phyloP scores from a whole-genome alignment of 345 rosid species.

The Iberis pinnata region DNA sequence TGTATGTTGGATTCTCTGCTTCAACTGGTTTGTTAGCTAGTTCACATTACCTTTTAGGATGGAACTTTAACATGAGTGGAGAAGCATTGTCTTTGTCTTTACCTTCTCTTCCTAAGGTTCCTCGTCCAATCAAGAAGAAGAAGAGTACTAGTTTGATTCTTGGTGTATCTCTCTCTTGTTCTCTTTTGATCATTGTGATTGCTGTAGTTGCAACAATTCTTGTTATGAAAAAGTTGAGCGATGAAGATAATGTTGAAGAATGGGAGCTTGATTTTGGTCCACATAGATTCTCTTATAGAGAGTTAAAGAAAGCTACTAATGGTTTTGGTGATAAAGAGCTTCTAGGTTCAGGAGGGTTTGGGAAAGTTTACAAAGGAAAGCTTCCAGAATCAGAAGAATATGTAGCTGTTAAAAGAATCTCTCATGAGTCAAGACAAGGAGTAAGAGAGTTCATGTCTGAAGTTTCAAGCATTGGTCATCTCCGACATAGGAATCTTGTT shows the following conservation, averaged over 20 bases:
- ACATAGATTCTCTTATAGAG: slow-evolving; percentile 64
- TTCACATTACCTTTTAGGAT: slow-evolving; percentile 70
- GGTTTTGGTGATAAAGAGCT: slow-evolving; percentile 75
- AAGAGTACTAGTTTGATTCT: slow-evolving; percentile 29
- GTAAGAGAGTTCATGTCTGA: slow-evolving; percentile 74
- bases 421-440: slow-evolving; percentile 77
- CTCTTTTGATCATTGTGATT: slow-evolving; percentile 23
- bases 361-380: slow-evolving; percentile 75
- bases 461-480: slow-evolving; percentile 73
- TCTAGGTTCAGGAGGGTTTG: slow-evolving; percentile 82
- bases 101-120: slow-evolving; percentile 60
- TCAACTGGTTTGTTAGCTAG: slow-evolving; percentile 82
- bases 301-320: slow-evolving; percentile 69
- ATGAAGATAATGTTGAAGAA: slow-evolving; percentile 53
- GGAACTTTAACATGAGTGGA: slow-evolving; percentile 74
- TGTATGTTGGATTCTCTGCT: slow-evolving; percentile 87
- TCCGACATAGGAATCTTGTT: slow-evolving; percentile 84
- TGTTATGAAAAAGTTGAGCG: slow-evolving; percentile 37
- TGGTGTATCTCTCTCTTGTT: slow-evolving; percentile 36
- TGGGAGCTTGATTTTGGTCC: slow-evolving; percentile 90
- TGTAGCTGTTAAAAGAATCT: slow-evolving; percentile 74
- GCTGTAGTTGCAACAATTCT: slow-evolving; percentile 32
- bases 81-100: slow-evolving; percentile 52
- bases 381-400: slow-evolving; percentile 40
- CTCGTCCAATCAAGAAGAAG: slow-evolving; percentile 30